Base-by-base conservation (phyloP, 108 stramenopile species). In the Pseudonitzschia multistriata region DNA sequence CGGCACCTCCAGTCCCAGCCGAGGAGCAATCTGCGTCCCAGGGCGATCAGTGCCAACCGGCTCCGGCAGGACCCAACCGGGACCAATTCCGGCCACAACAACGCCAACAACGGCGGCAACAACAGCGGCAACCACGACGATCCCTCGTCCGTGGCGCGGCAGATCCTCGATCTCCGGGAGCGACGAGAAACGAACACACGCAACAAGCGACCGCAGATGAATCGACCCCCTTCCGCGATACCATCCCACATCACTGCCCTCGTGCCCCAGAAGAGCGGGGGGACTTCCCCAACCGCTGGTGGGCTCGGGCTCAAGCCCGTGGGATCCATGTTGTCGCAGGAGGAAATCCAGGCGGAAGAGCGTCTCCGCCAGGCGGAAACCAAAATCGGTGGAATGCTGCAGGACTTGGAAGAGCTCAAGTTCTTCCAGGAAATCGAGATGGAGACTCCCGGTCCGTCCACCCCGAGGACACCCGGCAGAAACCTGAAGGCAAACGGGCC, bases 401-500 rank as follows among this genome's bases (percentile, higher is more conserved):
- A 80, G 36, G 83, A 84, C 47, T 37, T 84, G 50, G 83, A 84
- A 29, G 83, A 84, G 39, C 53, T 84, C 27, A 66, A 70, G 17
- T 84, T 84, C 61, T 80, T 84, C 59, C 74, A 84, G 67, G 83
- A 84, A 55, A 67, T 84, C 39, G 83, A 80, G 21, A 50, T 59
- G 25, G 72, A 76, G 49, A 50, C 31, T 5, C 63, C 71, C n/a
- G 48, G 66, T 19, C 62, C 74, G 3, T 60, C 21, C 24, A 61
- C 71, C 19, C 80, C 74, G 1, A 59, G 71, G 39, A 73, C 67
- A 29, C 29, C 52, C 28, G 47, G 2, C 29, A 34, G 33, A 54
- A 53, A 63, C 71, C n/a, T 36, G 17, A 35, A 35, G 13, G 28
- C 40, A 45, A 35, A 31, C 11, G 69, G 63, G 13, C 62, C 63